phyloP scores from a whole-genome alignment of 2,329 filamentous ascomycete species.

The Xylaria sp. region DNA sequence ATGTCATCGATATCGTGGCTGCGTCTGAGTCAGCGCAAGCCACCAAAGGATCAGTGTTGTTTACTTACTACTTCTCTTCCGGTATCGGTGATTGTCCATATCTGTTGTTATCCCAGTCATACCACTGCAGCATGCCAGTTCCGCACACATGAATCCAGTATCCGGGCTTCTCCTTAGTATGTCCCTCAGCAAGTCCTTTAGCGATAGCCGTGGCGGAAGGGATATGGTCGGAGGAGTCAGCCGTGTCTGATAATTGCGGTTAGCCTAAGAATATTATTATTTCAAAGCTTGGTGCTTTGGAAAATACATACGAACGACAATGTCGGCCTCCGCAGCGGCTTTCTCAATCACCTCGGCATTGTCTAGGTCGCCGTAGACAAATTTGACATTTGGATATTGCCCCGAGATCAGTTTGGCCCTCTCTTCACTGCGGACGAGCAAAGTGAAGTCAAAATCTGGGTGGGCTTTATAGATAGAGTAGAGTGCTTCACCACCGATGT shows the following conservation, averaged over 20 bases:
- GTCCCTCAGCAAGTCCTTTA: slow-evolving; percentile 58
- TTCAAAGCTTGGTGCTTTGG: neutral
- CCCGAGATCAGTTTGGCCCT: slow-evolving; percentile 57
- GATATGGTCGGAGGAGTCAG: slow-evolving; percentile 60
- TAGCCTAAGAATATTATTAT: neutral
- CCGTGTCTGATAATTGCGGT: slow-evolving; percentile 55
- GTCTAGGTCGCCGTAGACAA: slow-evolving; percentile 62
- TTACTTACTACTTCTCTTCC: slow-evolving; percentile 57
- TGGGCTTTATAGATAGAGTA: slow-evolving; percentile 57
- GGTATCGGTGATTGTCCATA: slow-evolving; percentile 57
- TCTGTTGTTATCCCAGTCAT: slow-evolving; percentile 56
- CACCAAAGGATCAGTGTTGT: neutral
- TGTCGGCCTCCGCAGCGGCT: slow-evolving; percentile 62
- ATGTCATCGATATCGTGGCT: slow-evolving; percentile 68
- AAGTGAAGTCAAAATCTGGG: slow-evolving; percentile 59
- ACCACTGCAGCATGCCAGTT: slow-evolving; percentile 60
- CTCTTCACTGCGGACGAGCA: slow-evolving; percentile 60
- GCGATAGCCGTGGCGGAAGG: slow-evolving; percentile 58
- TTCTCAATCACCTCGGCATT: slow-evolving; percentile 60
- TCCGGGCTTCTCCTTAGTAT: slow-evolving; percentile 58
- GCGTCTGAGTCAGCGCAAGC: slow-evolving; percentile 1
- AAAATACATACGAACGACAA: slow-evolving; percentile 59
- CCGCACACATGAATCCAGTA: slow-evolving; percentile 65
- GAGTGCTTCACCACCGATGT: slow-evolving; percentile 64
- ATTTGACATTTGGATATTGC: slow-evolving; percentile 60